Evolutionary conservation across 2,329 filamentous ascomycete species (phyloP).

Genomic region (Ophiostoma populinum): DNA sequence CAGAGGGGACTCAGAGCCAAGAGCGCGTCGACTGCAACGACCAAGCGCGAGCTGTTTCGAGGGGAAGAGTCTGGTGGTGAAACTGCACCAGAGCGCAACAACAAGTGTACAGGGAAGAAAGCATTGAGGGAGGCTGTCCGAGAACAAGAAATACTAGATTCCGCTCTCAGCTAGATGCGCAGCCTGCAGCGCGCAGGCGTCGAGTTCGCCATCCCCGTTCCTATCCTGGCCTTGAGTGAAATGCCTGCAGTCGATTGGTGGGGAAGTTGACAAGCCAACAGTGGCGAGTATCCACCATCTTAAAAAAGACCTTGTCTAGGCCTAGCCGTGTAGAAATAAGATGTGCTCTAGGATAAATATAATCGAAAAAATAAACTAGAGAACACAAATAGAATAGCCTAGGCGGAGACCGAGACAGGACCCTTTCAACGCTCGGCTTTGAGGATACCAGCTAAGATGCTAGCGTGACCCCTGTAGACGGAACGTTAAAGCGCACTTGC

Average conservation of each 20-base stretch:
- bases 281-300: constrained; percentile 12
- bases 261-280: constrained; percentile 12
- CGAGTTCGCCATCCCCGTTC: constrained; percentile 3
- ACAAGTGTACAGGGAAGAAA: constrained; percentile 9
- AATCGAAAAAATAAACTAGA: background rate
- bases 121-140: constrained; percentile 4
- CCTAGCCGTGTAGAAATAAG: constrained; percentile 6
- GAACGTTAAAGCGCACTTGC: constrained; percentile 1
- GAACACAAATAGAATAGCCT: background rate
- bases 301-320: constrained; percentile 11
- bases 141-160: background rate
- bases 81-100: constrained; percentile 8
- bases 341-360: constrained; percentile 2
- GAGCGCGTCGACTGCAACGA: no score
- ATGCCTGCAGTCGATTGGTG: constrained; percentile 9
- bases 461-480: background rate
- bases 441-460: constrained; percentile 1
- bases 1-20: no score
- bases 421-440: constrained; percentile 7
- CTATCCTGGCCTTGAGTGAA: constrained; percentile 5
- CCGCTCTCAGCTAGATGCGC: background rate
- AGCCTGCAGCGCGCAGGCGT: no score
- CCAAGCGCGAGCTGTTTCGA: no score
- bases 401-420: constrained; percentile 7
- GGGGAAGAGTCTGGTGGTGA: no score